Evolutionary conservation across 1,139 yeast species (phyloP).

Genomic region (Geotrichum carabidarum): DNA sequence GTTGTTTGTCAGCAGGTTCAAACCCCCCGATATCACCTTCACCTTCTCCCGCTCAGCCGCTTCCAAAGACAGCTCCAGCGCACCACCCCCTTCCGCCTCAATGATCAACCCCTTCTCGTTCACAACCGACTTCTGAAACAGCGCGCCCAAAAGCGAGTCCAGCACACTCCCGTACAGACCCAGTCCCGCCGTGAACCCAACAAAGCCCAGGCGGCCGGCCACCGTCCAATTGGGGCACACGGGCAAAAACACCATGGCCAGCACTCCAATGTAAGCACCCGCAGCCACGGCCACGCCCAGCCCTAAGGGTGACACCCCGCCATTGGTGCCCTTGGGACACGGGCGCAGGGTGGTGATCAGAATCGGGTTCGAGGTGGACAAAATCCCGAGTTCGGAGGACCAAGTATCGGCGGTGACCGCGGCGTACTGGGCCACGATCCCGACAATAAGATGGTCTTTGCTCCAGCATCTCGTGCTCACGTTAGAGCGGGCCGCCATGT

Average conservation of each 20-base stretch:
- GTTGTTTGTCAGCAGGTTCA: conserved; percentile 39
- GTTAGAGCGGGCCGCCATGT: conserved; percentile 19
- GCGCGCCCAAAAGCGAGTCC: conserved; percentile 47
- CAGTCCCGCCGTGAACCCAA: conserved; percentile 33
- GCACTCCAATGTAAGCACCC: conserved; percentile 38
- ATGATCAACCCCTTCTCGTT: conserved; percentile 39
- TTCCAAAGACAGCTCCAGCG: conserved; percentile 22
- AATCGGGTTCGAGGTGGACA: conserved; percentile 40
- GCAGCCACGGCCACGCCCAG: conserved; percentile 41
- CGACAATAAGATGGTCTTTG: conserved; percentile 28
- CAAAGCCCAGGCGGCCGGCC: conserved; percentile 18
- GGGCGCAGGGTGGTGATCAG: conserved; percentile 42
- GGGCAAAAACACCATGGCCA: conserved; percentile 31
- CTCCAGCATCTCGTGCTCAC: conserved; percentile 15
- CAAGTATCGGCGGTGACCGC: conserved; percentile 49
- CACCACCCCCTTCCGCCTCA: conserved; percentile 43
- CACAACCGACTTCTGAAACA: conserved; percentile 40
- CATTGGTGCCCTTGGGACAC: conserved; percentile 50
- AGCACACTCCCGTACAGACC: conserved; percentile 44
- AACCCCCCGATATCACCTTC: conserved; percentile 28
- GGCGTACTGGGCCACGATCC: conserved; percentile 43
- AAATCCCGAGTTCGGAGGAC: conserved; percentile 48
- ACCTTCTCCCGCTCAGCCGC: not conserved
- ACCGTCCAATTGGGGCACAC: conserved; percentile 17
- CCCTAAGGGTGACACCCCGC: conserved; percentile 44